Conservation (phyloP, 192 early-diverging fungal species). For the Tieghemiomyces parasiticus region DNA sequence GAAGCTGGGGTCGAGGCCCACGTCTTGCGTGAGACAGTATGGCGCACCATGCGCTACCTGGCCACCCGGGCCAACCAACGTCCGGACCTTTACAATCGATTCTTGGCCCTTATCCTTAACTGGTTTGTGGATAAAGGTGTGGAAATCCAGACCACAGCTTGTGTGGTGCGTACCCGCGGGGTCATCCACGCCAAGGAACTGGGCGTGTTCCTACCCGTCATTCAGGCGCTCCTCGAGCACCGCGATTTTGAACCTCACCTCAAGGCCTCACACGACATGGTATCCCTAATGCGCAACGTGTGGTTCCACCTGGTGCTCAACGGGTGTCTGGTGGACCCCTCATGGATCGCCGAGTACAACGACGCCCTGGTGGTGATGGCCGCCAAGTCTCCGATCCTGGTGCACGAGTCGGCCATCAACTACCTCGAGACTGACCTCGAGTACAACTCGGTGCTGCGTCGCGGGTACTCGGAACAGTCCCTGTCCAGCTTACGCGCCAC, state of each 20-base stretch:
- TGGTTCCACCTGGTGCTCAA: slow-evolving; percentile 81
- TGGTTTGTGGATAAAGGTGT: slow-evolving; percentile 47
- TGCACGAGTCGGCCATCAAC: slow-evolving; percentile 48
- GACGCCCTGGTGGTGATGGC: slow-evolving; percentile 55
- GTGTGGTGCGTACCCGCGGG: slow-evolving; percentile 12
- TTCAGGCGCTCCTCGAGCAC: slow-evolving; percentile 41
- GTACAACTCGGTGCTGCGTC: slow-evolving; percentile 67
- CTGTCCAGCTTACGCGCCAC: slow-evolving; percentile 32
- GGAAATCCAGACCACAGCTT: slow-evolving; percentile 32
- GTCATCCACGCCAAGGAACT: slow-evolving; percentile 31
- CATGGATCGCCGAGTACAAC: slow-evolving; percentile 65
- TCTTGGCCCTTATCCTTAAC: slow-evolving; percentile 31
- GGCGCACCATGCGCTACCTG: slow-evolving; percentile 14
- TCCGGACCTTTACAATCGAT: slow-evolving; percentile 38
- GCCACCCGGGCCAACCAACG: slow-evolving; percentile 28
- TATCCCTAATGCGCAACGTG: slow-evolving; percentile 65
- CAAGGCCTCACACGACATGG: slow-evolving; percentile 40
- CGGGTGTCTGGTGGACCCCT: slow-evolving; percentile 54
- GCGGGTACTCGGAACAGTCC: slow-evolving; percentile 32
- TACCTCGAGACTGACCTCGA: slow-evolving; percentile 80
- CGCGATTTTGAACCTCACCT: slow-evolving; percentile 39
- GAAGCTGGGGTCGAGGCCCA: neutral
- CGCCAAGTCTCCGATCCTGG: slow-evolving; percentile 67
- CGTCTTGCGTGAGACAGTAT: neutral
- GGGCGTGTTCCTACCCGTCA: slow-evolving; percentile 41